Evolutionary conservation across 164 flowering plant species (phyloP).

Genomic region (Cinnamomum micranthum): DNA sequence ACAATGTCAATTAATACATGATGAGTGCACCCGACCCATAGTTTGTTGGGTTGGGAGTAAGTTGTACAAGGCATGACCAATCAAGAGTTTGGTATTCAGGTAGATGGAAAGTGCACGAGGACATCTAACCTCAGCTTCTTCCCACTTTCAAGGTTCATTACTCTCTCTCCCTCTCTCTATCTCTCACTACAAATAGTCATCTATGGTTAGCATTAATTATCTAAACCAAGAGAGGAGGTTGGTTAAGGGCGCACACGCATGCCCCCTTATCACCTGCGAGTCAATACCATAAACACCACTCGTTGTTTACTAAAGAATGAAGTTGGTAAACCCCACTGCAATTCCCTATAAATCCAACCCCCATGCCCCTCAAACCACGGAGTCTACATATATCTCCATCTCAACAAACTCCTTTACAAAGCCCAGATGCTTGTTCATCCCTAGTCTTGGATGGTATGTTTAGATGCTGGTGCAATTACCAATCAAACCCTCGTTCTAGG

Average conservation of each 20-base stretch:
- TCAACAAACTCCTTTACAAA: background rate
- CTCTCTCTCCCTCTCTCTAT: background rate
- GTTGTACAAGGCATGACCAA: no score
- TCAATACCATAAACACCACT: background rate
- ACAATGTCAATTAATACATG: no score
- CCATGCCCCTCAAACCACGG: background rate
- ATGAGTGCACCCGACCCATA: no score
- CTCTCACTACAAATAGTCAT: background rate
- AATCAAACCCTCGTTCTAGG: background rate
- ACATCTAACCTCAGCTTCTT: background rate
- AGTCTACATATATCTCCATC: background rate
- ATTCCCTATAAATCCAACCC: no score
- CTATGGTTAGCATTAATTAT: background rate
- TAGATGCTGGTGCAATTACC: background rate
- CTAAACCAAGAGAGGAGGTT: background rate
- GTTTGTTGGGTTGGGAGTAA: no score
- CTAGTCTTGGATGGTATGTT: background rate
- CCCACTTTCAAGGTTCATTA: background rate
- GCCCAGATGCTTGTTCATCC: no score
- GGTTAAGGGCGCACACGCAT: background rate
- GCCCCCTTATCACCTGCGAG: background rate
- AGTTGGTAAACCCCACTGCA: background rate
- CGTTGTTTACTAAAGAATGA: background rate
- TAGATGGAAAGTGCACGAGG: constrained; percentile 1
- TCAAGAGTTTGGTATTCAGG: background rate